Evolutionary conservation across 2,329 filamentous ascomycete genomes (phyloP).

Genomic region (Aspergillus flavus): DNA sequence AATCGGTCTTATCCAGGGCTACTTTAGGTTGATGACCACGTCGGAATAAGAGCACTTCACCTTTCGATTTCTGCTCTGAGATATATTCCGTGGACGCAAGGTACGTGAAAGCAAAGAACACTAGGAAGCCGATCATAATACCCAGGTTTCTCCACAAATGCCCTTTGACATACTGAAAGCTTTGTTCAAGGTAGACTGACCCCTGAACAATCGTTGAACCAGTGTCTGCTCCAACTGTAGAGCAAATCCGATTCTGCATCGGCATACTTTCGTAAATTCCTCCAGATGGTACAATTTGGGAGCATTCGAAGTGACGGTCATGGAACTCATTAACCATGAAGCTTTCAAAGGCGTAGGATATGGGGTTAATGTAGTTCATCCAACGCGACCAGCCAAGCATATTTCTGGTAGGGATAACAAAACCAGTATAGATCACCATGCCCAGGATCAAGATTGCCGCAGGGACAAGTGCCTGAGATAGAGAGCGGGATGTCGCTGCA

Average conservation of each 20-base stretch:
- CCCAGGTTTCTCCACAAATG: conserved; percentile 72
- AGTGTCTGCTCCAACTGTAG: conserved; percentile 58
- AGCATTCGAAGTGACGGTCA: conserved; percentile 60
- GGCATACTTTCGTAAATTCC: conserved; percentile 39
- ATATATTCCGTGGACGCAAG: conserved; percentile 66
- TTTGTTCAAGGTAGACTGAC: conserved; percentile 57
- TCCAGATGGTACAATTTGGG: conserved; percentile 46
- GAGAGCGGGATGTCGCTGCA: conserved; percentile 71
- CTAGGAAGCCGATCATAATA: conserved; percentile 66
- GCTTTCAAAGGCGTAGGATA: conserved; percentile 78
- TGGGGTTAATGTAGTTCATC: conserved; percentile 79
- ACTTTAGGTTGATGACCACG: conserved; percentile 49
- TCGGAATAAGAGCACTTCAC: conserved; percentile 74
- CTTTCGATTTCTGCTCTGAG: conserved; percentile 71
- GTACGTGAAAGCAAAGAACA: conserved; percentile 65
- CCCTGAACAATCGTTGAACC: conserved; percentile 59
- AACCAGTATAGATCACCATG: conserved; percentile 54
- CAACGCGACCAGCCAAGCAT: conserved; percentile 82
- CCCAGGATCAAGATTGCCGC: conserved; percentile 53
- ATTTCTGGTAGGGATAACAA: conserved; percentile 51
- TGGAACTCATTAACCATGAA: conserved; percentile 84
- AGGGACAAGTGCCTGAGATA: conserved; percentile 60
- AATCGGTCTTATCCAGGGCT: not conserved
- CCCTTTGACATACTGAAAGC: conserved; percentile 59
- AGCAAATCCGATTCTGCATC: conserved; percentile 56